Evolutionary conservation across 805 yeast genomes (phyloP), one percentile per base, ranked within the genome.

Genomic region (Jamesozyma spencerorum): DNA sequence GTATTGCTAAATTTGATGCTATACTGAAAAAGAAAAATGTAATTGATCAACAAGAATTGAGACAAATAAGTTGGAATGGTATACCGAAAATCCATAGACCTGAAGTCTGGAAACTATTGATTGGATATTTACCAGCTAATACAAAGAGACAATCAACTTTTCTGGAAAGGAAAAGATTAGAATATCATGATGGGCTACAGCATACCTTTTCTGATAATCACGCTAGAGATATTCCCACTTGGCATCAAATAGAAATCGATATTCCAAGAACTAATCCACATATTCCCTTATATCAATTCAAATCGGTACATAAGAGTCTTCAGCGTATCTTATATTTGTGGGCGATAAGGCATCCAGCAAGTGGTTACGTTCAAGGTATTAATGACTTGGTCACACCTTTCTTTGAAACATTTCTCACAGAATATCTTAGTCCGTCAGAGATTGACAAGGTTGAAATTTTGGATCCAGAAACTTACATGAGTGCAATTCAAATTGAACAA

Each of bases 311-410:
- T 50, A 66, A 78, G 41, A 77, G 94, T 13, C 66, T 90, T 44
- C 87, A 88, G 51, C 77, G 82, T 49, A 78, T 92, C 8, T 65
- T 90, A 40, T 90, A 87, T 55, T 66, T 90, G 27, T 90, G 98
- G 98, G 94, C 97, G 0, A 79, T 90, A 19, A 72, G 97, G 49
- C 97, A 92, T 58, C 97, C 98, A 1, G 96, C 97, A 5, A 80
- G 92, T 55, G 98, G 98, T 13, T 90, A 90, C 60, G 98, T 90
- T 17, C 98, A 90, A 65, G 98, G 98, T 20, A 90, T 90, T 38
- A 90, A 90, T 60, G 98, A 90, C 63, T 69, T 90, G 37, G 85
- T 80, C 13, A 90, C 97, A 1, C 97, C 98, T 3, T 85, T 92
- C 57, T 87, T 74, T 61, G 95, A 90, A 62, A 80, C 87, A 0